These are phyloP conservation scores for Pichia sp. DNA, from an alignment of 1,139 yeast species.

Conservation along the genomic window DNA sequence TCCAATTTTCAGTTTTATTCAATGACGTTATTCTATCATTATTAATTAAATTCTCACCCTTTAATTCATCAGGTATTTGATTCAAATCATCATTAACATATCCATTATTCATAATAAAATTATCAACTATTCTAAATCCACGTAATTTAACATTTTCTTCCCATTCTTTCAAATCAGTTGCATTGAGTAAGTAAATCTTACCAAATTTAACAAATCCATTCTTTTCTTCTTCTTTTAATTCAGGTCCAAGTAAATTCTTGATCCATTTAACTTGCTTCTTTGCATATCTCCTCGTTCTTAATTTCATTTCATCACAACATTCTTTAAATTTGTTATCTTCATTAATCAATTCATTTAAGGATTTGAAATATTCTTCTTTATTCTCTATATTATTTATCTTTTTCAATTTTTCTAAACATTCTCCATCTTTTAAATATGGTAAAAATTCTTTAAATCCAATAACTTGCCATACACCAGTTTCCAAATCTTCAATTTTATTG, in stretches of 20 bases:
- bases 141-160: constrained; percentile 47
- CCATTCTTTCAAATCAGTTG: constrained; percentile 48
- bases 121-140: constrained; percentile 46
- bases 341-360: constrained; percentile 2
- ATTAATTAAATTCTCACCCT: constrained; percentile 16
- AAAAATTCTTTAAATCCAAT: constrained; percentile 92
- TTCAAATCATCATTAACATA: constrained; percentile 17
- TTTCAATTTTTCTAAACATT: constrained; percentile 15
- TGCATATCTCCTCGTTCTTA: constrained; percentile 80
- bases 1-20: constrained; percentile 41
- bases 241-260: constrained; percentile 59
- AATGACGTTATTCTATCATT: constrained; percentile 7
- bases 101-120: constrained; percentile 31
- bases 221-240: constrained; percentile 46
- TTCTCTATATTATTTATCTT: background rate
- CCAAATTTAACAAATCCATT: constrained; percentile 53
- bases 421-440: constrained; percentile 52
- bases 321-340: constrained; percentile 30
- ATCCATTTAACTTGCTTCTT: constrained; percentile 93
- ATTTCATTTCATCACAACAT: constrained; percentile 73
- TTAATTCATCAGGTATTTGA: constrained; percentile 42
- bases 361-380: background rate
- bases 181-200: constrained; percentile 61
- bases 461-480: constrained; percentile 87
- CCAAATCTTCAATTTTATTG: constrained; percentile 34